Percentiles rank a stretch among this genome's conserved stretches.
Evolutionary conservation across 257 asterid species (phyloP).

Genomic region (Nicotiana sylvestris): DNA sequence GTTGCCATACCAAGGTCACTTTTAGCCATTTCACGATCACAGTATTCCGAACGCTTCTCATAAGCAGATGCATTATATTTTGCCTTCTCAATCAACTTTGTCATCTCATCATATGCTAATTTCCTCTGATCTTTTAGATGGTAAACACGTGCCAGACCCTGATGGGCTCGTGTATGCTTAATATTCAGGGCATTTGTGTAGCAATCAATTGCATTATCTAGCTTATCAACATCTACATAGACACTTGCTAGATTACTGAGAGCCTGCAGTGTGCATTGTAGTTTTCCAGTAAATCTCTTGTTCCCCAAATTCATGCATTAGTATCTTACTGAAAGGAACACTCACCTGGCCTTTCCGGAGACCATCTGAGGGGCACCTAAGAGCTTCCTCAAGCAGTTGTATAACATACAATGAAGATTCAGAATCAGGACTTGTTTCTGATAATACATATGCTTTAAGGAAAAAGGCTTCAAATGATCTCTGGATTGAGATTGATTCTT

Average conservation of each 20-base stretch:
- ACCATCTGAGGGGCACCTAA: slow-evolving; percentile 94
- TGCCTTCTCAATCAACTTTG: slow-evolving; percentile 89
- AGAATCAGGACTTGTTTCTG: slow-evolving; percentile 66
- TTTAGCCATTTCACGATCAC: slow-evolving; percentile 93
- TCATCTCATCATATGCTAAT: slow-evolving; percentile 95
- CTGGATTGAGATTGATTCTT: slow-evolving; percentile 69
- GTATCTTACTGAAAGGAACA: not conserved
- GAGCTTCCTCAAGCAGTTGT: slow-evolving; percentile 90
- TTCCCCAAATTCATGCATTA: not conserved
- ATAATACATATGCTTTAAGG: slow-evolving; percentile 79
- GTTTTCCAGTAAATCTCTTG: not conserved
- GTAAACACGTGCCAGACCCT: slow-evolving; percentile 92
- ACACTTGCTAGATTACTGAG: slow-evolving; percentile 86
- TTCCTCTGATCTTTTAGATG: slow-evolving; percentile 77
- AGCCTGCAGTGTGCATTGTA: slow-evolving; percentile 48
- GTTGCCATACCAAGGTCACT: slow-evolving; percentile 83
- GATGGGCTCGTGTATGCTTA: slow-evolving; percentile 93
- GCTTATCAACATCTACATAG: slow-evolving; percentile 73
- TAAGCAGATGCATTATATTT: slow-evolving; percentile 85
- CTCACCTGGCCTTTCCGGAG: slow-evolving; percentile 97
- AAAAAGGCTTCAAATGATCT: slow-evolving; percentile 97
- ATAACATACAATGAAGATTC: slow-evolving; percentile 77
- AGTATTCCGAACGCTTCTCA: slow-evolving; percentile 86
- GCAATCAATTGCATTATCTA: slow-evolving; percentile 78
- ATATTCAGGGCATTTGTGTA: slow-evolving; percentile 85